A percentile compares a stretch with the other conserved stretches of the same genome.
Evolutionary conservation across 2,329 filamentous ascomycete genomes (phyloP).

Genomic region (Alternaria brassicicola): DNA sequence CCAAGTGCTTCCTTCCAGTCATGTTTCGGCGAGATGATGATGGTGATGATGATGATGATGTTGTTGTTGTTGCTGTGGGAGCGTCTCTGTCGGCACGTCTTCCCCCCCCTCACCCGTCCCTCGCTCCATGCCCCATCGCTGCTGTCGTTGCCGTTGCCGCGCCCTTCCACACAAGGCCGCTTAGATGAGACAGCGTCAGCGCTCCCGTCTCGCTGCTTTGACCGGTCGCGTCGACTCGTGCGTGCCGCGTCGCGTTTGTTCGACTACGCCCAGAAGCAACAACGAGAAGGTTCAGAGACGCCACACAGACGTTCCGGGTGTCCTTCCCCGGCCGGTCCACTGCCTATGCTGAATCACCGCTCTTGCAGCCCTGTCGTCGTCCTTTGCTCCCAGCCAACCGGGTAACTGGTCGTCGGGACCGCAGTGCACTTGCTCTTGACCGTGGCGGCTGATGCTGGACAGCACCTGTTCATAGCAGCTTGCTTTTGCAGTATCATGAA

Average conservation of each 20-base stretch:
- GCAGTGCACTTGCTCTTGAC: constrained; percentile 4
- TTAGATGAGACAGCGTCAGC: constrained; percentile 43
- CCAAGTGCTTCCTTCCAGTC: too few relatives aligned
- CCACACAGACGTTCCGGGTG: constrained; percentile 35
- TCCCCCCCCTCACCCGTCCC: not conserved
- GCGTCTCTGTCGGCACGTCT: too few relatives aligned
- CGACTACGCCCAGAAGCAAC: constrained; percentile 39
- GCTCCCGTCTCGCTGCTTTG: constrained; percentile 15
- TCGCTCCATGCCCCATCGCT: not conserved
- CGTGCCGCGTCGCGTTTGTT: constrained; percentile 16
- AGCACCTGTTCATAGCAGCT: constrained; percentile 17
- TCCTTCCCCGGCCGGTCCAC: constrained; percentile 41
- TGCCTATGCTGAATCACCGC: constrained; percentile 26
- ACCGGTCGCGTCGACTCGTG: constrained; percentile 24
- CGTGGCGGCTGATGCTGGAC: constrained; percentile 5
- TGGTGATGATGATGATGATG: too few relatives aligned
- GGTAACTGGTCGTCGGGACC: constrained; percentile 43
- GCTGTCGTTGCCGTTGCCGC: not conserved
- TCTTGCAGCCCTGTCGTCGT: constrained; percentile 17
- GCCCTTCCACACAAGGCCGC: constrained; percentile 14
- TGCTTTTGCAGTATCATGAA: constrained; percentile 1
- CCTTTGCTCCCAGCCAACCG: constrained; percentile 25
- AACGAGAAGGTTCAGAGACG: constrained; percentile 28
- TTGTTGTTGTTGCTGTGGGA: too few relatives aligned
- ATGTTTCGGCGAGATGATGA: too few relatives aligned